phyloP scores from a whole-genome alignment of 768 basidiomycete species.

The Tulasnella calospora region DNA sequence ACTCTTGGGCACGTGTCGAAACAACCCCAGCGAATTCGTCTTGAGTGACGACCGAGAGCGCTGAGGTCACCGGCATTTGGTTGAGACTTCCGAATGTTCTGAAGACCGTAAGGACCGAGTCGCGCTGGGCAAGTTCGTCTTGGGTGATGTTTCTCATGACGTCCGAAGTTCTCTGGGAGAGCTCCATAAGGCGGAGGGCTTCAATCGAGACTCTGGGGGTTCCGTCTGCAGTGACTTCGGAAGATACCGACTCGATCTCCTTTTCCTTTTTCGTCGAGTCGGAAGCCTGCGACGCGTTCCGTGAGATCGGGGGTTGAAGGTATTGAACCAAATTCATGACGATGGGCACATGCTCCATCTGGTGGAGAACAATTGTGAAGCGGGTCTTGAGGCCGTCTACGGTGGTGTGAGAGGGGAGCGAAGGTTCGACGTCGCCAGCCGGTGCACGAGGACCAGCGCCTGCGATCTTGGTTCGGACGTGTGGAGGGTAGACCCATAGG shows the following conservation, averaged over 20 bases:
- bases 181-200: slow-evolving; percentile 81
- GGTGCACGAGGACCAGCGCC: neutral
- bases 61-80: slow-evolving; percentile 57
- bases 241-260: neutral
- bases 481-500: slow-evolving; percentile 66
- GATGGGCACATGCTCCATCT: slow-evolving; percentile 42
- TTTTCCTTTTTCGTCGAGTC: slow-evolving; percentile 22
- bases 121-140: slow-evolving; percentile 54
- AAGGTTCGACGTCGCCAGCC: neutral
- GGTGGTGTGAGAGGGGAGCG: neutral
- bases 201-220: slow-evolving; percentile 45
- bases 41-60: slow-evolving; percentile 69
- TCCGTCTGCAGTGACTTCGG: slow-evolving; percentile 27
- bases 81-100: slow-evolving; percentile 73
- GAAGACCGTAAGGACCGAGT: slow-evolving; percentile 68
- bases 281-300: neutral
- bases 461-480: slow-evolving; percentile 46
- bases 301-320: slow-evolving; percentile 35
- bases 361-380: slow-evolving; percentile 41
- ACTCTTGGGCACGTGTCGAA: slow-evolving; percentile 51
- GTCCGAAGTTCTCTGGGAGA: slow-evolving; percentile 82
- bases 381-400: slow-evolving; percentile 31
- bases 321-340: slow-evolving; percentile 44
- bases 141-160: slow-evolving; percentile 79
- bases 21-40: slow-evolving; percentile 69